Conservation (phyloP, 2,329 filamentous ascomycete genomes). For the Fusarium mexicanum region DNA sequence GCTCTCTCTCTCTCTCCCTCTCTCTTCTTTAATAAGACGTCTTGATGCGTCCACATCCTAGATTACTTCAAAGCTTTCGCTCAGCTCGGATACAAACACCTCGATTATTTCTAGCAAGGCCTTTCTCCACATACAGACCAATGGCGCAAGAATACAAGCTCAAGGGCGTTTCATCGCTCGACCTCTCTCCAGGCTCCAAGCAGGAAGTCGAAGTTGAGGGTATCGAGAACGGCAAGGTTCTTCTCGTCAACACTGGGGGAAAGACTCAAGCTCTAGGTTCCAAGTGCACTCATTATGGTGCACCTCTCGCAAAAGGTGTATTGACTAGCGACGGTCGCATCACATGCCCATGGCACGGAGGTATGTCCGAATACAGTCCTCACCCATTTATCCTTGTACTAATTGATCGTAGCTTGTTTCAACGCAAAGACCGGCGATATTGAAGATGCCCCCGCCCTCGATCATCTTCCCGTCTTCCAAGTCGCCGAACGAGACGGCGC, state of each 20-base stretch:
- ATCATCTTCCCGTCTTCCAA: slow-evolving; percentile 85
- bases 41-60: slow-evolving; percentile 30
- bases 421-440: slow-evolving; percentile 89
- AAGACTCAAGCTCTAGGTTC: slow-evolving; percentile 82
- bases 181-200: slow-evolving; percentile 83
- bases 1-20: not conserved
- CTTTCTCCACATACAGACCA: slow-evolving; percentile 45
- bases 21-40: slow-evolving; percentile 8
- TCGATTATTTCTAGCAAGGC: slow-evolving; percentile 10
- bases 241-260: slow-evolving; percentile 82
- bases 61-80: slow-evolving; percentile 26
- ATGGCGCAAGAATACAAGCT: slow-evolving; percentile 73
- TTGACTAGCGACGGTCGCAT: slow-evolving; percentile 83
- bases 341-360: slow-evolving; percentile 97
- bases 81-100: slow-evolving; percentile 15
- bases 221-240: slow-evolving; percentile 83
- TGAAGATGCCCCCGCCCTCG: slow-evolving; percentile 91
- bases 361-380: slow-evolving; percentile 58
- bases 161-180: slow-evolving; percentile 78
- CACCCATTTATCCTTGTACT: not conserved
- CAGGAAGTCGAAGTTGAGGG: slow-evolving; percentile 91
- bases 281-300: slow-evolving; percentile 92
- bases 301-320: slow-evolving; percentile 86
- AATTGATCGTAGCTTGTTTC: slow-evolving; percentile 78
- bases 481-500: slow-evolving; percentile 82